Base-by-base conservation (phyloP, 805 yeast genomes). In the Candida hispaniensis region DNA sequence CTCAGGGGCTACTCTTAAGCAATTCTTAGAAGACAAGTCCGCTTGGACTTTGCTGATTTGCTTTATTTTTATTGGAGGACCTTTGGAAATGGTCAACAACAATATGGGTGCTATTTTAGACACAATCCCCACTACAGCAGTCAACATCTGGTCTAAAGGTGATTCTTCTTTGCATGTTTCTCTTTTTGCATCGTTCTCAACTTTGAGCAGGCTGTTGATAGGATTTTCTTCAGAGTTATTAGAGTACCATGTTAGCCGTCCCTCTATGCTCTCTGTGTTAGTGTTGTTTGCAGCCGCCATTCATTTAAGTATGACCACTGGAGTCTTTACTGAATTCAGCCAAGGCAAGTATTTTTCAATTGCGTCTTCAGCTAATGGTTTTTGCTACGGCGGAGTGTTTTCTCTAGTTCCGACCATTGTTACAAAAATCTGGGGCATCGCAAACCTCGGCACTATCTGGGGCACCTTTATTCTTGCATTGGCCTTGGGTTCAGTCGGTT, bases 391-490 rank as follows among this genome's bases (percentile, higher is more conserved):
- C 18, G 81, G 86, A 0, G 51, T 81, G 4, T 88, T 82, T 60
- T 85, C 97, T 0, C 58, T 82, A 5, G 80, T 74, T 47, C 97
- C 98, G 3, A 79, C 94, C 0, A 65, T 85, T 9, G 72, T 85
- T 10, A 77, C 93, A 1, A 64, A 76, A 4, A 71, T 80, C 3
- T 91, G 94, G 85, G 96, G 96, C 0, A 67, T 79, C 14, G 85
- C 79, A 26, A 68, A 80, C 19, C 73, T 88, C 56, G 97, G 96
- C 0, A 79, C 94, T 2, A 79, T 88, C 2, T 88, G 94, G 82
- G 96, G 96, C 2, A 62, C 79, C 15, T 80, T 83, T 52, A 77
- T 83, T 69, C 66, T 80, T 20, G 91, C 93, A 0, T 94, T 95
- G 2, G 94, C 95, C 0, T 44, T 81, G 2, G 94, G 94, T 1